phyloP scores from a whole-genome alignment of 2,329 filamentous ascomycete species.

The Corinectria fuckeliana region DNA sequence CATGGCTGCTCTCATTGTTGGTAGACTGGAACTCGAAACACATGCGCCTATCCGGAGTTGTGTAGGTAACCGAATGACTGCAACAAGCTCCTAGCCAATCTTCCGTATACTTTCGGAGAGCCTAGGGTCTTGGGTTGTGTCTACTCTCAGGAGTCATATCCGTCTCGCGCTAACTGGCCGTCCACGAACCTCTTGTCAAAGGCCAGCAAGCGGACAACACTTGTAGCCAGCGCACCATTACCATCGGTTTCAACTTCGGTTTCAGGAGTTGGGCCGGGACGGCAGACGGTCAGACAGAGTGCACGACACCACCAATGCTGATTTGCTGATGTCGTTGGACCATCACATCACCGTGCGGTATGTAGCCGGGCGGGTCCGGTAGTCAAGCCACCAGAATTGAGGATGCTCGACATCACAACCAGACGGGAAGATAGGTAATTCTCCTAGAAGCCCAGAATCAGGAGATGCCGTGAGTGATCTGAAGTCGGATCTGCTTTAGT shows the following conservation, averaged over 20 bases:
- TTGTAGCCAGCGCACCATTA: not conserved
- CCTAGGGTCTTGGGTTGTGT: no score
- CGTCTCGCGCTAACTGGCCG: not conserved
- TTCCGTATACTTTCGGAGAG: not conserved
- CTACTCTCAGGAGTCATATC: not conserved
- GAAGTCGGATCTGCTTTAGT: not conserved
- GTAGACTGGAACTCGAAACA: not conserved
- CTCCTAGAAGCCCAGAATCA: not conserved
- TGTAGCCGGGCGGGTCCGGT: not conserved
- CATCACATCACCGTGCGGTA: not conserved
- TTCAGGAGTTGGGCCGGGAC: not conserved
- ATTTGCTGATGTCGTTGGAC: not conserved
- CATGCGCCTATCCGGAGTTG: not conserved
- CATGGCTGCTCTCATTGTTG: not conserved
- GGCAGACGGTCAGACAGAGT: not conserved
- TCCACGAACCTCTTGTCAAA: not conserved
- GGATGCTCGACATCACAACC: not conserved
- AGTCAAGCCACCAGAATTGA: not conserved
- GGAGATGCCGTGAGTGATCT: not conserved
- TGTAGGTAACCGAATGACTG: not conserved
- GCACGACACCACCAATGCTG: not conserved
- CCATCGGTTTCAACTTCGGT: not conserved
- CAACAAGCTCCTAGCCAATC: no score
- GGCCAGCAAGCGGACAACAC: not conserved
- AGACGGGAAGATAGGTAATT: not conserved